Base-by-base conservation (phyloP, 2,329 filamentous ascomycete species). In the Beauveria sp. region DNA sequence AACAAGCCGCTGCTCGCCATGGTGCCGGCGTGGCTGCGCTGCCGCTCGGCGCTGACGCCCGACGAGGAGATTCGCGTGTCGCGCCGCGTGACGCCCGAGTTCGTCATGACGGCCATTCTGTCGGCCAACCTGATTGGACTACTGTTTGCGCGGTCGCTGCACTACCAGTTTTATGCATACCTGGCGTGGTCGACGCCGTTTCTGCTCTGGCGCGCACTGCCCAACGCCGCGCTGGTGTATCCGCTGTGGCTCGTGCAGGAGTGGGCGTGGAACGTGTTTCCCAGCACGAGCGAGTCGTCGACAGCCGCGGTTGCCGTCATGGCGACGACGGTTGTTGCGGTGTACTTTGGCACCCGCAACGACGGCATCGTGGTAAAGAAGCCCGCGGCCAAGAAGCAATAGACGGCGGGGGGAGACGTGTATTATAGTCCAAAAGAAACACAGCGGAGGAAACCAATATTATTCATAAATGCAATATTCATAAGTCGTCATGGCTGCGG, bases 111-210 rank as follows among this genome's bases (percentile, higher is more conserved):
- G 5, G 85, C 86, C 4, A 82, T 96, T 50, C 81, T 96, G 58
- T 86, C 87, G 12, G 88, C 91, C 65, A 88, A 92, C 66, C 79
- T 86, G 34, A 84, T 96, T 61, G 93, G 93, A 43, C 81, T 96
- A 75, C 81, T 96, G 52, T 96, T 91, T 71, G 93, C 93, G 28
- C 82, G 93, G 62, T 93, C 89, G 60, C 81, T 97, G 67, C 93
- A 97, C 77, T 97, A 96, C 79, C 93, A 97, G 71, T 97, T 97
- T 79, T 97, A 92, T 75, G 86, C 90, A 51, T 96, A 96, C 79
- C 83, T 96, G 63, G 90, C 89, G 30, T 97, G 93, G 93, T 84
- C 89, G 16, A 91, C 90, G 7, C 93, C 93, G 26, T 96, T 90
- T 72, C 79, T 97, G 65, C 82, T 96, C 58, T 97, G 92, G 91